These are phyloP conservation scores for Chrysanthemum lavandulifolium DNA, from an alignment of 129 eudicot species.

Conservation along the genomic window DNA sequence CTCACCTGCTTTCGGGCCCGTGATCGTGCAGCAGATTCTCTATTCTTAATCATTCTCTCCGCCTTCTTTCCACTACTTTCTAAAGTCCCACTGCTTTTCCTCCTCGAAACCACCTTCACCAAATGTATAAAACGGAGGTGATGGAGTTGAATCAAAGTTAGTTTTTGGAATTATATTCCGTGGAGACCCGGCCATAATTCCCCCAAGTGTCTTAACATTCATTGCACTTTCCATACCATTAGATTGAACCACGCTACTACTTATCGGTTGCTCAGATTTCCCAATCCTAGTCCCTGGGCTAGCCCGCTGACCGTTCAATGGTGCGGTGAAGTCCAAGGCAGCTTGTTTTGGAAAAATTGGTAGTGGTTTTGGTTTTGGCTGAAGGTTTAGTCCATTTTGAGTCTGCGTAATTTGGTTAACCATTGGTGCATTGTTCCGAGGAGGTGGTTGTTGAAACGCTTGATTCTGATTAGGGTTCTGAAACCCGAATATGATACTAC, in stretches of 20 bases:
- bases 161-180: slow-evolving; percentile 47
- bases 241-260: slow-evolving; percentile 35
- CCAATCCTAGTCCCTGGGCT: slow-evolving; percentile 31
- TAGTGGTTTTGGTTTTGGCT: slow-evolving; percentile 42
- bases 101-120: slow-evolving; percentile 51
- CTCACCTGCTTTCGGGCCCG: slow-evolving; percentile 88
- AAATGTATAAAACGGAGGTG: slow-evolving; percentile 50
- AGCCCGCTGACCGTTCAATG: slow-evolving; percentile 43
- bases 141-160: slow-evolving; percentile 48
- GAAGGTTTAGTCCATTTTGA: slow-evolving; percentile 38
- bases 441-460: slow-evolving; percentile 28
- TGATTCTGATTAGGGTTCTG: slow-evolving; percentile 53
- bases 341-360: slow-evolving; percentile 72
- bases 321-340: slow-evolving; percentile 58
- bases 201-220: slow-evolving; percentile 33
- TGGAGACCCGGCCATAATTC: slow-evolving; percentile 40
- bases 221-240: slow-evolving; percentile 38
- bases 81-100: slow-evolving; percentile 47
- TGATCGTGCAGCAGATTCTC: slow-evolving; percentile 96
- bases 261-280: slow-evolving; percentile 37
- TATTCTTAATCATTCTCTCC: slow-evolving; percentile 88
- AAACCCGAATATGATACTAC: slow-evolving; percentile 49
- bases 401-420: slow-evolving; percentile 36
- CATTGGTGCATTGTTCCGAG: slow-evolving; percentile 30
- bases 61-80: slow-evolving; percentile 89